Evolutionary conservation across 331 rosid species (phyloP), one percentile per base, ranked within the genome.

Genomic region (Pyrus hybrid): DNA sequence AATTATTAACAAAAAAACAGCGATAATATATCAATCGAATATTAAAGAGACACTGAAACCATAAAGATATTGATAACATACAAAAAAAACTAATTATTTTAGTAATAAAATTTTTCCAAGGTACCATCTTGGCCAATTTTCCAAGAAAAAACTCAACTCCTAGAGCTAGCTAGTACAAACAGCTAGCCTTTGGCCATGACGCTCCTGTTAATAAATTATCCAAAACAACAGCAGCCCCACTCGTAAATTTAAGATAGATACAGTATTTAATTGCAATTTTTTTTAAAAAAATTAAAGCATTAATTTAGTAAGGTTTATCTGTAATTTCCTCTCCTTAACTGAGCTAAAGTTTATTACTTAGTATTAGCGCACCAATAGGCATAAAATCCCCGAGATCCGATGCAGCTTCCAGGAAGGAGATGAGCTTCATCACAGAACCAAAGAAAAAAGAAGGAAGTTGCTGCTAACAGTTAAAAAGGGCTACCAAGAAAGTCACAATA

Each of bases 391-490:
- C 22, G 47, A 72, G 25, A 60, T 23, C 30, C 51, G 45, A 63
- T 65, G 77, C 77, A 74, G 77, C 70, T 74, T 74, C 77, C 77
- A 74, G 77, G 77, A 74, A 74, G 77, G 77, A 74, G 77, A 74
- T 58, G 63, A 28, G 45, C 30, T 18, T 41, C 62, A 20, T 74
- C 62, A 62, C 62, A 12, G 32, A 62, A 62, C 29, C 30, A 5
- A 20, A 28, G 30, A 63, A 43, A 63, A 63, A 25, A 7, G 45
- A 73, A 43, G 43, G 41, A 60, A 61, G 57, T 4, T 37, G 63
- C 33, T 4, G 26, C 58, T 43, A 37, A 73, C 60, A 41, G 29
- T 73, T 73, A 29, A 60, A 56, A 33, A 5, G 33, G 4, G 32
- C 32, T 32, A 32, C 12, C 67, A 22, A 37, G 28, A 60, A 41